Evolutionary conservation across 116 monocot species (phyloP).

Genomic region (Cymodocea nodosa): DNA sequence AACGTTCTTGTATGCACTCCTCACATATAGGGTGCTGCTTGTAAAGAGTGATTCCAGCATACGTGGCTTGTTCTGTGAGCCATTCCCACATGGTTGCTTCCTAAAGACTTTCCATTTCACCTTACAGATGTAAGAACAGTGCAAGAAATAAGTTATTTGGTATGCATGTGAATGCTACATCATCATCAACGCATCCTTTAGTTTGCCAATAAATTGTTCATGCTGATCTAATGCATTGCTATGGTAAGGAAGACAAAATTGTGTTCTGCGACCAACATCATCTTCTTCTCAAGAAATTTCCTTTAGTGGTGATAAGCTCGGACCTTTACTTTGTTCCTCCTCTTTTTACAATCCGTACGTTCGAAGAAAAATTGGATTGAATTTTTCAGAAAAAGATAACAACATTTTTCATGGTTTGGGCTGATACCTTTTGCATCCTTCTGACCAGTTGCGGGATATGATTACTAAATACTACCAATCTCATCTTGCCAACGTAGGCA

Average conservation of each 20-base stretch:
- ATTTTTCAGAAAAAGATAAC: slow-evolving; percentile 26
- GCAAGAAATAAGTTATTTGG: slow-evolving; percentile 1
- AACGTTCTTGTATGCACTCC: slow-evolving; percentile 16
- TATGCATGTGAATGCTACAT: too few relatives aligned
- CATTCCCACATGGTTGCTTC: slow-evolving; percentile 38
- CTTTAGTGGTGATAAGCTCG: slow-evolving; percentile 20
- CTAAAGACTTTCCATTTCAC: slow-evolving; percentile 11
- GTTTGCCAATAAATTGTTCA: slow-evolving; percentile 14
- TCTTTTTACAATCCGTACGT: slow-evolving; percentile 16
- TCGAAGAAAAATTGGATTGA: slow-evolving; percentile 13
- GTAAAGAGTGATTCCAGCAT: slow-evolving; percentile 11
- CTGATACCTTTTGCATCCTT: slow-evolving; percentile 28
- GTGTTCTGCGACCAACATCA: slow-evolving; percentile 28
- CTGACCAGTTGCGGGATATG: slow-evolving; percentile 17
- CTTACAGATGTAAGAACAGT: slow-evolving; percentile 17
- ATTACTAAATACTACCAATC: slow-evolving; percentile 23
- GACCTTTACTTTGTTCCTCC: slow-evolving; percentile 22
- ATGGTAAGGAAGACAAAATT: slow-evolving; percentile 12
- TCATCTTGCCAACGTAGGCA: slow-evolving; percentile 20
- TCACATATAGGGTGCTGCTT: slow-evolving; percentile 20
- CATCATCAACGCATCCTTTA: too few relatives aligned
- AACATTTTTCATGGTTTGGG: too few relatives aligned
- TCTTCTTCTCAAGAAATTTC: slow-evolving; percentile 6
- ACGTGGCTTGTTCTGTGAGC: slow-evolving; percentile 37
- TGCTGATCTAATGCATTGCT: slow-evolving; percentile 16